These are phyloP conservation scores for Colletotrichum spaethianum DNA, from an alignment of 2,329 filamentous ascomycete genomes.

Conservation along the genomic window DNA sequence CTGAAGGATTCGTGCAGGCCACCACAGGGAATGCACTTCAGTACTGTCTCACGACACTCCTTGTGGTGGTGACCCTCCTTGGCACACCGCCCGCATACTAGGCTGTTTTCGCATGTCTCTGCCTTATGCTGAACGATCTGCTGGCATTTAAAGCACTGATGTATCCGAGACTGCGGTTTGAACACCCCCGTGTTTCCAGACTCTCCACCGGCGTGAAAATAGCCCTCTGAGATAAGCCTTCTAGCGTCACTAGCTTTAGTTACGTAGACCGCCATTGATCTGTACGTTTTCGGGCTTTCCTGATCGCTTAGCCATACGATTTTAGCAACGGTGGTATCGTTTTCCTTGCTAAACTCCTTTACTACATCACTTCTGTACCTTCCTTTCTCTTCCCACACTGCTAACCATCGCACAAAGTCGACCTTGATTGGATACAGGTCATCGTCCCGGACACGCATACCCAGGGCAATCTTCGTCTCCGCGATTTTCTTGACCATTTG, in stretches of 20 bases:
- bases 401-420: slow-evolving; percentile 44
- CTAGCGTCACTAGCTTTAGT: slow-evolving; percentile 43
- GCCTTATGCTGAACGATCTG: slow-evolving; percentile 38
- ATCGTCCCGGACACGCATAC: slow-evolving; percentile 43
- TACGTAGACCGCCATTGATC: slow-evolving; percentile 46
- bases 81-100: neutral
- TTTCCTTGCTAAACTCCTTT: slow-evolving; percentile 45
- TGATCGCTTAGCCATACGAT: slow-evolving; percentile 46
- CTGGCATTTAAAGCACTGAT: slow-evolving; percentile 50
- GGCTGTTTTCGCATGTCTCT: neutral
- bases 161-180: slow-evolving; percentile 44
- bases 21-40: slow-evolving; percentile 42
- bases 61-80: neutral
- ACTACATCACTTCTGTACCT: slow-evolving; percentile 12
- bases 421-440: slow-evolving; percentile 46
- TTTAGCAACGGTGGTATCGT: slow-evolving; percentile 44
- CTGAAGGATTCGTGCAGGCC: slow-evolving; percentile 44
- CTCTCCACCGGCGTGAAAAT: slow-evolving; percentile 43
- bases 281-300: slow-evolving; percentile 43
- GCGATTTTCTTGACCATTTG: slow-evolving; percentile 40
- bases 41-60: neutral
- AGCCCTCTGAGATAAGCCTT: slow-evolving; percentile 43
- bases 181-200: slow-evolving; percentile 42
- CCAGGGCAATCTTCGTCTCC: slow-evolving; percentile 37
- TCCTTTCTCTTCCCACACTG: slow-evolving; percentile 43